phyloP scores from a whole-genome alignment of 139 green algal species.

The Coccomyxa sp. region DNA sequence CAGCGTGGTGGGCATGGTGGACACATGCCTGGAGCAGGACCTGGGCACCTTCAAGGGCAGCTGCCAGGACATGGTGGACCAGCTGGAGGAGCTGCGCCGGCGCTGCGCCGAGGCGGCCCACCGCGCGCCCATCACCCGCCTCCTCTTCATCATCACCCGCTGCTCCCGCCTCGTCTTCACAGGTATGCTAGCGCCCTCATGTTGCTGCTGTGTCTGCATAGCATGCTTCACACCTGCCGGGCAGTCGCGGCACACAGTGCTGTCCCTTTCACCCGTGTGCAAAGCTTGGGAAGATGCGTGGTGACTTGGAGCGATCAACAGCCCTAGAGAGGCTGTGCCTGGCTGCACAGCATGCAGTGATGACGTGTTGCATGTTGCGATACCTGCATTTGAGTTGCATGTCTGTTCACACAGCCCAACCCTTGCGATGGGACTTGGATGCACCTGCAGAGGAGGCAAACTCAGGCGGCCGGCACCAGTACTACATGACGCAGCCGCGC shows the following conservation, averaged over 20 bases:
- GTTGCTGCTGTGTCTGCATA: not conserved
- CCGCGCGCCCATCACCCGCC: slow-evolving; percentile 47
- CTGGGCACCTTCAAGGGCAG: slow-evolving; percentile 52
- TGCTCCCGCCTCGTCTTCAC: slow-evolving; percentile 64
- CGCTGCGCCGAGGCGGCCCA: slow-evolving; percentile 4
- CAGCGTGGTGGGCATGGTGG: slow-evolving; percentile 40
- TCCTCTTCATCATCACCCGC: slow-evolving; percentile 76
- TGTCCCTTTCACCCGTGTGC: no score
- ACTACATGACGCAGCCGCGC: not conserved
- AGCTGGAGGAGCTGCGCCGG: slow-evolving; percentile 55
- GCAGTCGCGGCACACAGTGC: no score
- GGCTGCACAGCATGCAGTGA: not conserved
- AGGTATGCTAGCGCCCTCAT: slow-evolving; percentile 1
- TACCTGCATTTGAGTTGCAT: not conserved
- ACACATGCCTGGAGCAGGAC: slow-evolving; percentile 56
- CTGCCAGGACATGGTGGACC: slow-evolving; percentile 58
- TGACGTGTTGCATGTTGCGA: no score
- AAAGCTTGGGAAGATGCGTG: not conserved
- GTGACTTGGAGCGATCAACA: not conserved
- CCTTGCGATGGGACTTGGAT: no score
- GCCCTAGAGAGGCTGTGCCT: not conserved
- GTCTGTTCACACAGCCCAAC: not conserved
- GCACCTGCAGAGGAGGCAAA: not conserved
- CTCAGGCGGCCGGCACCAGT: no score
- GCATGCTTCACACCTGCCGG: no score